Evolutionary conservation across 306 rosid genomes (phyloP).

Genomic region (Vigna mungo): DNA sequence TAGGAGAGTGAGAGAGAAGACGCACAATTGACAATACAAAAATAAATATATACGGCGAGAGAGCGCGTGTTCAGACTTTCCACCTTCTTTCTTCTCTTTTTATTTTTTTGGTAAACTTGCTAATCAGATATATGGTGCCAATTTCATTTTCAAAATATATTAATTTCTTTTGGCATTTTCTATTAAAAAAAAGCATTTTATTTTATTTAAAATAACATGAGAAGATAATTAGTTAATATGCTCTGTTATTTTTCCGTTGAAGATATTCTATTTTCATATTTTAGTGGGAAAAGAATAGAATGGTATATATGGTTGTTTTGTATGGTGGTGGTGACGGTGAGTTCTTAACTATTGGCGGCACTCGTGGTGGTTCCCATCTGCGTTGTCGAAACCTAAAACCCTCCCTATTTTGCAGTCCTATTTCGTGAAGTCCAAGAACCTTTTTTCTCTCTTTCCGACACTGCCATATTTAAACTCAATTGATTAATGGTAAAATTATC

Average conservation of each 20-base stretch:
- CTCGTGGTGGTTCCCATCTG: neutral
- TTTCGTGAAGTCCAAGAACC: neutral
- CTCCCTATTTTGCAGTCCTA: neutral
- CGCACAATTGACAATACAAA: conserved; percentile 1
- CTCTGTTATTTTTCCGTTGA: no score
- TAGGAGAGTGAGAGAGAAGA: conserved; percentile 25
- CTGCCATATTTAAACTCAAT: neutral
- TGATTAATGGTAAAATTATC: neutral
- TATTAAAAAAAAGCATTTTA: no score
- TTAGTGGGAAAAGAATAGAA: neutral
- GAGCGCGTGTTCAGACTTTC: neutral
- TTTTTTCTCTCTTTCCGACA: neutral
- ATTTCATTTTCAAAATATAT: neutral
- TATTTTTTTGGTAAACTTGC: neutral
- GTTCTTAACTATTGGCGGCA: neutral
- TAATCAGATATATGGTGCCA: neutral
- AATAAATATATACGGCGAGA: neutral
- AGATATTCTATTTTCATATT: no score
- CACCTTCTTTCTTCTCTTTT: neutral
- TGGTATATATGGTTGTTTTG: neutral
- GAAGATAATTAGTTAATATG: no score
- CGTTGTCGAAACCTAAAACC: neutral
- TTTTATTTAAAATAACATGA: no score
- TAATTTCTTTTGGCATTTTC: no score
- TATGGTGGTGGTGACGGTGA: neutral